phyloP scores from a whole-genome alignment of 2,329 filamentous ascomycete genomes.

The Paramyrothecium sp. region DNA sequence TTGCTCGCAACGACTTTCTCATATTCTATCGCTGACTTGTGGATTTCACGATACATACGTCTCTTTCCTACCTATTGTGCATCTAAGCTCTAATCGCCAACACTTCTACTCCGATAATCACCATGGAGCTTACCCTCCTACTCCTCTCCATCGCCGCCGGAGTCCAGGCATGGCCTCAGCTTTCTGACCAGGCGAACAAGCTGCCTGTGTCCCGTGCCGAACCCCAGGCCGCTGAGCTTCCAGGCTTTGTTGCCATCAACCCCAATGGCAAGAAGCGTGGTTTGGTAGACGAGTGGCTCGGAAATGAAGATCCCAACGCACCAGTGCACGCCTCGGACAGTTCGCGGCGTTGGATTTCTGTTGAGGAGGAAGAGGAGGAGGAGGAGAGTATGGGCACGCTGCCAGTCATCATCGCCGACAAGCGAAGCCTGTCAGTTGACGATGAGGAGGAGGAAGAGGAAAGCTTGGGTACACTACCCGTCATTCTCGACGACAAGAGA shows the following conservation, averaged over 20 bases:
- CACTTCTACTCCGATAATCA: neutral
- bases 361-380: no score
- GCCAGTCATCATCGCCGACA: neutral
- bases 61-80: neutral
- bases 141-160: neutral
- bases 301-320: neutral
- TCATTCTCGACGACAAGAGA: neutral
- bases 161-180: neutral
- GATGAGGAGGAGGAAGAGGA: no score
- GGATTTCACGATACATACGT: neutral
- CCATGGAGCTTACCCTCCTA: neutral
- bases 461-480: neutral
- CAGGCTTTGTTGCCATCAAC: neutral
- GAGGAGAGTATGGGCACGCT: no score
- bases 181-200: neutral
- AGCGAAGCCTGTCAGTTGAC: neutral
- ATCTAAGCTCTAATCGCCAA: neutral
- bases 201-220: neutral
- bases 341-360: neutral
- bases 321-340: neutral
- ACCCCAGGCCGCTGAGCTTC: neutral
- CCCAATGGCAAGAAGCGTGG: neutral
- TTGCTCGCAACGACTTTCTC: neutral
- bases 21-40: neutral
- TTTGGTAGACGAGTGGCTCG: neutral